Evolutionary conservation across 2,329 filamentous ascomycete genomes (phyloP).

Genomic region (Fusarium duplospermum): DNA sequence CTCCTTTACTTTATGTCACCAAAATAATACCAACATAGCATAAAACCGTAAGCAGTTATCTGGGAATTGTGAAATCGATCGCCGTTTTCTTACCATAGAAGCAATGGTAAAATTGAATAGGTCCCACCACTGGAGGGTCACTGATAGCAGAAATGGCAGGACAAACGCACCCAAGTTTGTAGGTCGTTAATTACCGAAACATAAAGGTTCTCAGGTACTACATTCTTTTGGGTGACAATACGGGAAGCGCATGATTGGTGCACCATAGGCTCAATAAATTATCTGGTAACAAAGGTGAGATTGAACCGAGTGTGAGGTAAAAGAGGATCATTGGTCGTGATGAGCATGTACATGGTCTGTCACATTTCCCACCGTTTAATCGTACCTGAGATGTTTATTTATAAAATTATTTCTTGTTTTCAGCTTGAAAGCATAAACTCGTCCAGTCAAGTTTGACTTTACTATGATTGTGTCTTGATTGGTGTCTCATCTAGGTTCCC

Average conservation of each 20-base stretch:
- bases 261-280: neutral
- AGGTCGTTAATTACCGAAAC: neutral
- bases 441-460: neutral
- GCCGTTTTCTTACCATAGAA: neutral
- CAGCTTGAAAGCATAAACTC: neutral
- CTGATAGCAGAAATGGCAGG: neutral
- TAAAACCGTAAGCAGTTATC: neutral
- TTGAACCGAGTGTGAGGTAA: neutral
- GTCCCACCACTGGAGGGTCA: neutral
- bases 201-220: neutral
- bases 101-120: neutral
- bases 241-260: neutral
- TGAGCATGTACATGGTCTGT: neutral
- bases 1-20: neutral
- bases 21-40: neutral
- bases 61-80: neutral
- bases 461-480: neutral
- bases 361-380: neutral
- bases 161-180: neutral
- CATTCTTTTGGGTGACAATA: neutral
- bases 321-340: neutral
- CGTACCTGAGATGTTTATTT: neutral
- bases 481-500: neutral
- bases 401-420: neutral
- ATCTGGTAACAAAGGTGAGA: neutral